Base-by-base conservation (phyloP, 768 basidiomycete species). In the Myochromella boudieri region DNA sequence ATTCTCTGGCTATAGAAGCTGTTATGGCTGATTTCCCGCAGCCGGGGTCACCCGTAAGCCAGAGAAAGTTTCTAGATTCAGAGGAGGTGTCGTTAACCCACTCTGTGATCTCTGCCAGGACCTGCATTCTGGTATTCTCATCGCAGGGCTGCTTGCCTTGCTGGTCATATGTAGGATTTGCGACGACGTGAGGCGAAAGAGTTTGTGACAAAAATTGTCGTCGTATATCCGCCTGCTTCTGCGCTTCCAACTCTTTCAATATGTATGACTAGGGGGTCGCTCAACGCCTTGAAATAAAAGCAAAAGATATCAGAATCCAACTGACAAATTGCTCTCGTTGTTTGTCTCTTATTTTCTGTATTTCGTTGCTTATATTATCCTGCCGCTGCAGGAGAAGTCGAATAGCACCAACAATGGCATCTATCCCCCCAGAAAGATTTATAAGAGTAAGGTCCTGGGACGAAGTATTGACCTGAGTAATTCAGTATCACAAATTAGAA, bases 91-190 rank as follows among this genome's bases (percentile, higher is more conserved):
- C 44, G 18, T 42, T 25, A 15, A 56, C 28, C 54, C 49, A 56
- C 1, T 18, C 17, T n/a, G 8, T 42, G 22, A 59, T 54, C 8
- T 49, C 45, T 21, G 27, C 42, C 37, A 54, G 25, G 12, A 55
- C 44, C 29, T 49, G 37, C 2, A 21, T 43, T 3, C 57, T 42
- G 6, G 57, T 58, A n/a, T 48, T 52, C 14, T 36, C 31, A 37
- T 57, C 56, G 25, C 56, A 57, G 3, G 56, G 51, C 5, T 36
- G 38, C 39, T 54, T 55, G 18, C 51, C 53, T 34, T 57, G 56
- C 15, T 43, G 33, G 29, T 40, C 49, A 18, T 57, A 57, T 9
- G 38, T 44, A 2, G 55, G 47, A 18, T 52, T 44, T 24, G 41
- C 18, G 3, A 49, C 49, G 8, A 43, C 37, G 20, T 24, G 24